Base-by-base conservation (phyloP, 768 basidiomycete species). In the Cantharellus anzutake region DNA sequence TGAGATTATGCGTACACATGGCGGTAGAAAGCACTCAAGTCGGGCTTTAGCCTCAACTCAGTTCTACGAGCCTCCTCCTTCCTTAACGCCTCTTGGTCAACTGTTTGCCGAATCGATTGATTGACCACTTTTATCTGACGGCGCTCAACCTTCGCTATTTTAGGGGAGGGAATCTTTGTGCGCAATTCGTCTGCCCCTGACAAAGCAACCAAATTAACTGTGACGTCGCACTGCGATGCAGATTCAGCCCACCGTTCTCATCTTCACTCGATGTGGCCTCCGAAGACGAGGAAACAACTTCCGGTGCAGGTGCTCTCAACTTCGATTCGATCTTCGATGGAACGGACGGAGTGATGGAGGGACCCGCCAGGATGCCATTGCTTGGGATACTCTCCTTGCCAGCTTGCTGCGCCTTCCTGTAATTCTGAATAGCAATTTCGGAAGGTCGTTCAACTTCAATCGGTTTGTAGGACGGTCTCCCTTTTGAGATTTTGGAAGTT, bases 11-110 rank as follows among this genome's bases (percentile, higher is more conserved):
- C 56, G 16, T 39, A 57, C 56, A 57, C 42, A 42, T 57, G 35
- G 52, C 80, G 80, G 68, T 94, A 85, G 29, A 99, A 80, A 3
- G 74, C 76, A 39, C 82, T 80, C 20, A 93, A 75, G 65, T 98
- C 83, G 2, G 92, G 94, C 66, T 81, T 84, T 65, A 93, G 73
- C 4, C 92, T 81, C 62, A 82, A 71, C 4, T 79, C 78, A 51
- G 73, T 78, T 60, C 77, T 76, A 20, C 79, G 80, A 37, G 79
- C 78, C 59, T 81, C 79, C 16, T 84, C 81, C 57, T 78, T 75
- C 60, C 78, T 76, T 44, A 81, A 64, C 41, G 81, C 73, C 79
- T 75, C 56, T 53, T 64, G 52, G 51, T 59, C 5, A 57, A 42
- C 41, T 64, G 57, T 63, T 76, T 71, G 16, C 44, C 44, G 44